Conservation (phyloP, 139 green algal genomes). For the Coccomyxa sp. region DNA sequence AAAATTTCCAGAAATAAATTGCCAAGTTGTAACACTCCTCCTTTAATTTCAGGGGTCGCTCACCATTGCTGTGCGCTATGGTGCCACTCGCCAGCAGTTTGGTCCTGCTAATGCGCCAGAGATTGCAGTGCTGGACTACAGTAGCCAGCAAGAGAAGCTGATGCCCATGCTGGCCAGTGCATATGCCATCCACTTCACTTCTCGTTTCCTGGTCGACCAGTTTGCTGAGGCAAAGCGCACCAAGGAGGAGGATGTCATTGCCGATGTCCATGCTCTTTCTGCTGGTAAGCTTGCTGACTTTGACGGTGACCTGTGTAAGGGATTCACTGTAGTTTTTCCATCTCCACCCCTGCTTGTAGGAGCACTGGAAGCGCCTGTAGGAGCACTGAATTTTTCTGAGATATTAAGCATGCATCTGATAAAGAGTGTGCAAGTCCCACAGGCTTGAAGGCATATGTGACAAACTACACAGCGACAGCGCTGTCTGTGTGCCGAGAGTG, state of each 20-base stretch:
- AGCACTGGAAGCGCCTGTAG: no score
- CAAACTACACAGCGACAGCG: constrained; percentile 49
- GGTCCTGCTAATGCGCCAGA: constrained; percentile 64
- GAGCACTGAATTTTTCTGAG: neutral
- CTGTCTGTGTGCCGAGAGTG: constrained; percentile 64
- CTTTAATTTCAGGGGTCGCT: constrained; percentile 39
- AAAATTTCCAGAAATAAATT: no score
- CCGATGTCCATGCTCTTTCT: constrained; percentile 62
- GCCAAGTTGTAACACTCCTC: neutral
- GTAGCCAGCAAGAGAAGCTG: constrained; percentile 66
- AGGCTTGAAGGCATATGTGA: constrained; percentile 60
- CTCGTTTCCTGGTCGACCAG: constrained; percentile 45
- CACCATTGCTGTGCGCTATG: constrained; percentile 75
- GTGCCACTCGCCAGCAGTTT: constrained; percentile 74
- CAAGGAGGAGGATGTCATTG: constrained; percentile 55
- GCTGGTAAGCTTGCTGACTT: constrained; percentile 14
- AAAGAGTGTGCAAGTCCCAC: neutral
- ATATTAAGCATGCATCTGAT: neutral
- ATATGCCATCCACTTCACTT: constrained; percentile 72
- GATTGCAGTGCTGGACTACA: constrained; percentile 79
- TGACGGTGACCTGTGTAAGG: neutral
- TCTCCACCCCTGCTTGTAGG: neutral
- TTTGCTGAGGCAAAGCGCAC: constrained; percentile 76
- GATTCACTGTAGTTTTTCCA: neutral
- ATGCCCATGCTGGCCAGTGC: constrained; percentile 73